phyloP scores from a whole-genome alignment of 2,329 filamentous ascomycete genomes.

The Zopfia rhizophila region DNA sequence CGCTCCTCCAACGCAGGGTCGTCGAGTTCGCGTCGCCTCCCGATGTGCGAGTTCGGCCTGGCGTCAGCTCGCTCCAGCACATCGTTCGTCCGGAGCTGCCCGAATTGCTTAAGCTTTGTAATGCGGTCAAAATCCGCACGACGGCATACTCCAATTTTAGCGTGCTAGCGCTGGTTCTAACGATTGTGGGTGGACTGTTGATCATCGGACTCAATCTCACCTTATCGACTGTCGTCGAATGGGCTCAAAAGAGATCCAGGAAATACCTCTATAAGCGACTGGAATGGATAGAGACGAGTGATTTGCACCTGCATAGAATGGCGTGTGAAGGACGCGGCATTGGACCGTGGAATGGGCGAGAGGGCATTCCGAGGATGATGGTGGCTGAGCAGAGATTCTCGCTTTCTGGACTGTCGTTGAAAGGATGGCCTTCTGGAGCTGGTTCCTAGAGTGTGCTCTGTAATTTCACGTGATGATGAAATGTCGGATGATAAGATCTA shows the following conservation, averaged over 20 bases:
- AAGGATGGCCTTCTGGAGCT: no score
- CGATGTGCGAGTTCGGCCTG: constrained; percentile 24
- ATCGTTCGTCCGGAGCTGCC: constrained; percentile 22
- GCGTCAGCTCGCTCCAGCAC: constrained; percentile 14
- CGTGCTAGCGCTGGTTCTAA: constrained; percentile 34
- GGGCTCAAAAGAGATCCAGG: constrained; percentile 12
- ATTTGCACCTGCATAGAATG: constrained; percentile 28
- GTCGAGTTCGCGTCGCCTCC: constrained; percentile 27
- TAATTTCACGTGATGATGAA: no score
- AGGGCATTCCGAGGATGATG: no score
- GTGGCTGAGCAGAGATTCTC: no score
- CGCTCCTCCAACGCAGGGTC: constrained; percentile 31
- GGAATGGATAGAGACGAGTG: constrained; percentile 29
- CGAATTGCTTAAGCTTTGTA: constrained; percentile 22
- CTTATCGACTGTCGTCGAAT: constrained; percentile 19
- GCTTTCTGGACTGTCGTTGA: no score
- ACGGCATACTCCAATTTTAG: constrained; percentile 26
- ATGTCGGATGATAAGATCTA: no score
- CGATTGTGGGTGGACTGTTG: constrained; percentile 28
- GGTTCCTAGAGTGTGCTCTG: no score
- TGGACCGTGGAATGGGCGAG: constrained; percentile 29
- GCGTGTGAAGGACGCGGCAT: constrained; percentile 26
- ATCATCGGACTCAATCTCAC: constrained; percentile 29
- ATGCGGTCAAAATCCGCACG: constrained; percentile 28
- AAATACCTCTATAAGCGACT: constrained; percentile 18